These are phyloP conservation scores for Cystobasidium ongulense DNA, from an alignment of 768 basidiomycete genomes.

Conservation along the genomic window DNA sequence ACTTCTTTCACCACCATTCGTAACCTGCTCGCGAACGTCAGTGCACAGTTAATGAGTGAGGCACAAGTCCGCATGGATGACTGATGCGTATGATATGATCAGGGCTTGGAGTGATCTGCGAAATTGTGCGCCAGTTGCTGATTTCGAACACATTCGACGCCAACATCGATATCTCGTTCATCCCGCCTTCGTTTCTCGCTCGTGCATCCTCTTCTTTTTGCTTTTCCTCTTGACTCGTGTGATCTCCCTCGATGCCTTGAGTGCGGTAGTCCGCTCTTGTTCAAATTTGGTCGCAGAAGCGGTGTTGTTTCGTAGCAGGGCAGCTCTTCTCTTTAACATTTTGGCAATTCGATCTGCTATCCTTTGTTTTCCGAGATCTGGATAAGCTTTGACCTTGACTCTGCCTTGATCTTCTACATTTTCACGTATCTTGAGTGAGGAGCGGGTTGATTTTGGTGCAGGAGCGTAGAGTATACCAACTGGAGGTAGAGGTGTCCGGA, in stretches of 20 bases:
- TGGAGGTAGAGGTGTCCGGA: neutral
- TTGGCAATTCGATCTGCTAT: neutral
- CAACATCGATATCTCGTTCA: neutral
- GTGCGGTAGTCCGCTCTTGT: no score
- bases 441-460: neutral
- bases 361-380: neutral
- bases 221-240: neutral
- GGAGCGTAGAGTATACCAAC: neutral
- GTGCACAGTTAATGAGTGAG: no score
- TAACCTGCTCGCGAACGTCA: no score
- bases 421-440: neutral
- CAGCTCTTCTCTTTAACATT: neutral
- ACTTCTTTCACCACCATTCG: no score
- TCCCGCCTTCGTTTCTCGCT: neutral
- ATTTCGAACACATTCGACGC: no score
- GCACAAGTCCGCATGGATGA: no score
- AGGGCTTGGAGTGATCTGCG: no score
- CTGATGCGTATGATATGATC: no score
- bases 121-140: no score
- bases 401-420: neutral
- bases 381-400: neutral
- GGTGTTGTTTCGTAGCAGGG: neutral
- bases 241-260: neutral
- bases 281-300: neutral
- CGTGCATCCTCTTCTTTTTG: constrained; percentile 4